phyloP scores from a whole-genome alignment of 176 grass and related monocot genomes.

The Cenchrus fungigraminus region DNA sequence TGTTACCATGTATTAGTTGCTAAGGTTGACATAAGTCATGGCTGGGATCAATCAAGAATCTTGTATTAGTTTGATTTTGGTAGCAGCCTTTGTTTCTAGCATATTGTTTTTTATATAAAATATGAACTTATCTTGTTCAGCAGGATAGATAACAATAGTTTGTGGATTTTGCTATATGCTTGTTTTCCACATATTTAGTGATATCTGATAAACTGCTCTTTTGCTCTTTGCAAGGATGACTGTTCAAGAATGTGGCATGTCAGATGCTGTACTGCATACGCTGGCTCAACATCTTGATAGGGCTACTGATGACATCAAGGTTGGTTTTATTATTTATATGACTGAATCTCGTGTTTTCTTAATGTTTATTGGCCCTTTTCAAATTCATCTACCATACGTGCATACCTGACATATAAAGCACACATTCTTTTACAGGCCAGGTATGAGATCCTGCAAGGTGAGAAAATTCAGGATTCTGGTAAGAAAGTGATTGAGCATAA shows the following conservation, averaged over 20 bases:
- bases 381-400: slow-evolving; percentile 31
- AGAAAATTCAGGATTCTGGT: slow-evolving; percentile 60
- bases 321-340: slow-evolving; percentile 47
- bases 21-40: too few relatives aligned
- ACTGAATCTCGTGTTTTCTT: slow-evolving; percentile 9
- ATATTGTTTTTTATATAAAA: slow-evolving; percentile 23
- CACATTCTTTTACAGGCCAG: slow-evolving; percentile 69
- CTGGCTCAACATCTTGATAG: slow-evolving; percentile 66
- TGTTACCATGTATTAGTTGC: too few relatives aligned
- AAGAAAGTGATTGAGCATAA: slow-evolving; percentile 54
- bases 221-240: slow-evolving; percentile 68
- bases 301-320: slow-evolving; percentile 82
- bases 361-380: slow-evolving; percentile 44
- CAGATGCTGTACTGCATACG: slow-evolving; percentile 71
- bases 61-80: background rate
- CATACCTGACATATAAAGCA: slow-evolving; percentile 23
- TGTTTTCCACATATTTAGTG: background rate
- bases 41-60: too few relatives aligned
- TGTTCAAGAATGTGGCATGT: slow-evolving; percentile 74
- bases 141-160: slow-evolving; percentile 6
- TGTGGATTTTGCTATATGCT: slow-evolving; percentile 21
- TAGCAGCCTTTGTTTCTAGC: slow-evolving; percentile 9
- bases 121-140: background rate
- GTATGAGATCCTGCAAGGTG: slow-evolving; percentile 63
- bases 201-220: slow-evolving; percentile 19